A percentile compares a stretch with the other conserved stretches of the same genome.
These are phyloP conservation scores for Actinomucor elegans DNA, from an alignment of 371 early-diverging fungal species.

Conservation along the genomic window DNA sequence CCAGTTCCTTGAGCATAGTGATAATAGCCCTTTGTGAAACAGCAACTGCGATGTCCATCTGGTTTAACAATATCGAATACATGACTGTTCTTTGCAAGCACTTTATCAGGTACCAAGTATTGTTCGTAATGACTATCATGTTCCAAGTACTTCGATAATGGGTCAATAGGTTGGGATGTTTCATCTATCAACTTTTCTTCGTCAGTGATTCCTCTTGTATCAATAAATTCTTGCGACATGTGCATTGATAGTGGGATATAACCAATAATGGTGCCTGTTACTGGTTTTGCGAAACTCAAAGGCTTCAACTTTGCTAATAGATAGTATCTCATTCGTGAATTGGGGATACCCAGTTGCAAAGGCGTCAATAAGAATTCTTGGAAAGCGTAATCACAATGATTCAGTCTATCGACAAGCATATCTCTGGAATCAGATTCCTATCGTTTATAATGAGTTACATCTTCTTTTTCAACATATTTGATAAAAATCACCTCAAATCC, in stretches of 20 bases:
- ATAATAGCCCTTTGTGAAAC: conserved; percentile 85
- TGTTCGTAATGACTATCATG: conserved; percentile 10
- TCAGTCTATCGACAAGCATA: conserved; percentile 50
- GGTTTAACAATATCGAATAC: conserved; percentile 78
- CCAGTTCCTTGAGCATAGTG: conserved; percentile 82
- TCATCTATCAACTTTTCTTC: conserved; percentile 32
- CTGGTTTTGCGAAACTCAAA: conserved; percentile 40
- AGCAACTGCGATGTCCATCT: conserved; percentile 64
- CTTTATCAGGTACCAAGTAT: conserved; percentile 44
- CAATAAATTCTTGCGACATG: conserved; percentile 34
- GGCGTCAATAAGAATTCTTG: conserved; percentile 73
- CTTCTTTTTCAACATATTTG: background rate
- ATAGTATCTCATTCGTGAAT: conserved; percentile 72
- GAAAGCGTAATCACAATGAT: conserved; percentile 47
- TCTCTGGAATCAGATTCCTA: conserved; percentile 65
- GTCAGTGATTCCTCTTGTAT: conserved; percentile 16
- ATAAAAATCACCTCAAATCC: conserved; percentile 68
- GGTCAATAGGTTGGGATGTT: conserved; percentile 31
- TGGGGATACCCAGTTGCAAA: conserved; percentile 67
- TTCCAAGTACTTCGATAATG: conserved; percentile 34
- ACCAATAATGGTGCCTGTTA: conserved; percentile 47
- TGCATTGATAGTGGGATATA: conserved; percentile 47
- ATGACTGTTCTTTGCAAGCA: conserved; percentile 59
- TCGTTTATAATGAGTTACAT: background rate
- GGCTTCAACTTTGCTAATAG: conserved; percentile 51